phyloP scores from a whole-genome alignment of 495 filamentous ascomycete genomes.

The Trichoderma reesei region DNA sequence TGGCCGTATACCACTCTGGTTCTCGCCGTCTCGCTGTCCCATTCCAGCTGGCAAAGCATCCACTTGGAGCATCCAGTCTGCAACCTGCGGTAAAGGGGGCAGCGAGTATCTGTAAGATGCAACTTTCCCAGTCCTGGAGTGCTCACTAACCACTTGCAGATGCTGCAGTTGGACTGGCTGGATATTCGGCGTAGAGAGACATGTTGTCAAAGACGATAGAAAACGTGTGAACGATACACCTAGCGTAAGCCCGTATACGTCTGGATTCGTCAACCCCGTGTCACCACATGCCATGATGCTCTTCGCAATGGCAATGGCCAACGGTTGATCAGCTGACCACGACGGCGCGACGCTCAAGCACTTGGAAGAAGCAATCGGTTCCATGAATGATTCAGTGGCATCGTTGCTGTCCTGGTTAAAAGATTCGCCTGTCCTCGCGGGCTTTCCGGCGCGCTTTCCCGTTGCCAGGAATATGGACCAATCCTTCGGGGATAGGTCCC shows the following conservation, averaged over 20 bases:
- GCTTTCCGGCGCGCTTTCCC: conserved; percentile 23
- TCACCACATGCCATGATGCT: conserved; percentile 31
- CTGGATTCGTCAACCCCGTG: conserved; percentile 32
- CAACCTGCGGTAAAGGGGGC: background rate
- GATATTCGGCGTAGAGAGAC: conserved; percentile 28
- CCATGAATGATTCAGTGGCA: background rate
- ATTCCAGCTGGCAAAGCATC: background rate
- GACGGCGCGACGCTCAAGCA: conserved; percentile 10
- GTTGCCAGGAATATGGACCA: conserved; percentile 42
- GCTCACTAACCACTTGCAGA: conserved; percentile 24
- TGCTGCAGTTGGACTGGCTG: conserved; percentile 36
- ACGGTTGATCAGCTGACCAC: conserved; percentile 36
- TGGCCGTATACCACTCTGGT: background rate
- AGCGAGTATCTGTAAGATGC: conserved; percentile 6
- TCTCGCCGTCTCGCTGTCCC: background rate
- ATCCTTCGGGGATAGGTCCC: conserved; percentile 61
- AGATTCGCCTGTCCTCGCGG: background rate
- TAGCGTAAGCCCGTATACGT: conserved; percentile 32
- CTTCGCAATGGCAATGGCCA: conserved; percentile 33
- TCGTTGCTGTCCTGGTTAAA: background rate
- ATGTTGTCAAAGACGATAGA: conserved; percentile 29
- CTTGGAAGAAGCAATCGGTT: background rate
- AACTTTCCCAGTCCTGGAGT: background rate
- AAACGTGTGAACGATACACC: conserved; percentile 36
- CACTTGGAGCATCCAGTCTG: background rate